These are phyloP conservation scores for Ganoderma meredithae DNA, from an alignment of 1,284 basidiomycete species.

Conservation along the genomic window DNA sequence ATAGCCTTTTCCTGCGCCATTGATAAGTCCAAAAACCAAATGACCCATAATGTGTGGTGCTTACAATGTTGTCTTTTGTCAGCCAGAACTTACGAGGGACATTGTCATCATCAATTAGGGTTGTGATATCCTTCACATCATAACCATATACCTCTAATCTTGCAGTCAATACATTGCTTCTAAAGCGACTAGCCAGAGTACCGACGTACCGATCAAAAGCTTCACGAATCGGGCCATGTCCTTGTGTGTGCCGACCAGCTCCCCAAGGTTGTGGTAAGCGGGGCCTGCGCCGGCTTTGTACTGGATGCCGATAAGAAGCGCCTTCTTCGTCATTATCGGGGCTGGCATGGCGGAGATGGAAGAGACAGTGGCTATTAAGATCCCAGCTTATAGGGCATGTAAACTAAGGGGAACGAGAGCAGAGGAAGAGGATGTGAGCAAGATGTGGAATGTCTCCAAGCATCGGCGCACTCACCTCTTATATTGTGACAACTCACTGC, in stretches of 20 bases:
- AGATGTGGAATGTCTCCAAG: neutral
- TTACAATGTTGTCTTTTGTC: constrained; percentile 33
- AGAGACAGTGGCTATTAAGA: neutral
- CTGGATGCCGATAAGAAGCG: neutral
- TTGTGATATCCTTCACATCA: constrained; percentile 26
- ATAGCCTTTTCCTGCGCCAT: constrained; percentile 30
- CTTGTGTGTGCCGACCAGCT: neutral
- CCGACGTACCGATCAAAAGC: neutral
- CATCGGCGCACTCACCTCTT: neutral
- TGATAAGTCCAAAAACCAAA: neutral
- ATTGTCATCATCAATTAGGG: constrained; percentile 28
- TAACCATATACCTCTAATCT: neutral
- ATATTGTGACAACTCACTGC: no score
- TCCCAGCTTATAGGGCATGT: neutral
- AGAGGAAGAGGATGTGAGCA: neutral
- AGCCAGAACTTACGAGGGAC: constrained; percentile 16
- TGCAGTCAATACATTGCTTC: neutral
- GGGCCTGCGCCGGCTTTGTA: neutral
- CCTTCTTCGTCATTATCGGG: neutral
- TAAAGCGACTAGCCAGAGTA: neutral
- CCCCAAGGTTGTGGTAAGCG: neutral
- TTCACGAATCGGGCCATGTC: neutral
- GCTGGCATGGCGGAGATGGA: neutral
- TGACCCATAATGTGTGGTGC: neutral
- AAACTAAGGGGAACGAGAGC: neutral